phyloP scores from a whole-genome alignment of 2,329 filamentous ascomycete genomes.

The Helotiales sp. region DNA sequence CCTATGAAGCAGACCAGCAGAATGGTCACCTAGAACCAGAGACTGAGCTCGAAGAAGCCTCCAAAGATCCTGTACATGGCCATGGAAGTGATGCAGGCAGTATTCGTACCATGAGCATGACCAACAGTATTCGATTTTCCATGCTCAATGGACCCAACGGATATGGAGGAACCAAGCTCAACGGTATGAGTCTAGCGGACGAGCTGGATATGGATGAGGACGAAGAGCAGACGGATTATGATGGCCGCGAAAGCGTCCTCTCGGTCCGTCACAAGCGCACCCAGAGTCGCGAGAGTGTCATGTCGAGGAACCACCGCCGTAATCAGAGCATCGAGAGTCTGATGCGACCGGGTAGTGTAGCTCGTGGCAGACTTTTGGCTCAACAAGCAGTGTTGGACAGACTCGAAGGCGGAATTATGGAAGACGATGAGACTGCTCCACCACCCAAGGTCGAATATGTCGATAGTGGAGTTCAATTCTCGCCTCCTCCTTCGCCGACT shows the following conservation, averaged over 20 bases:
- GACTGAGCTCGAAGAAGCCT: slow-evolving; percentile 60
- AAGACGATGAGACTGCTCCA: slow-evolving; percentile 47
- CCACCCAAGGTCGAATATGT: slow-evolving; percentile 58
- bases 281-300: slow-evolving; percentile 57
- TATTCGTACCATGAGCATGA: slow-evolving; percentile 70
- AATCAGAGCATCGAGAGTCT: slow-evolving; percentile 61
- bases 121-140: slow-evolving; percentile 74
- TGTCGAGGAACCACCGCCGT: slow-evolving; percentile 50
- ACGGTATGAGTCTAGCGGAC: slow-evolving; percentile 80
- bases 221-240: slow-evolving; percentile 69
- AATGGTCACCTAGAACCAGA: slow-evolving; percentile 46
- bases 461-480: slow-evolving; percentile 79
- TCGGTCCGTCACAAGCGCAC: slow-evolving; percentile 55
- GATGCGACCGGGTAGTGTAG: slow-evolving; percentile 54
- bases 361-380: slow-evolving; percentile 52
- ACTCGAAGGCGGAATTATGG: slow-evolving; percentile 51
- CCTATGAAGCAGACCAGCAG: slow-evolving; percentile 56
- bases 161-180: slow-evolving; percentile 53
- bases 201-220: slow-evolving; percentile 87
- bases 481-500: slow-evolving; percentile 75
- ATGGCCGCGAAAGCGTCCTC: slow-evolving; percentile 63
- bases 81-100: slow-evolving; percentile 69
- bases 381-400: slow-evolving; percentile 57
- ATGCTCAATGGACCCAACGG: slow-evolving; percentile 57
- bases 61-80: slow-evolving; percentile 55